Percentiles rank a stretch among this genome's conserved stretches.
Evolutionary conservation across 768 basidiomycete species (phyloP).

Genomic region (Mycena galericulata): DNA sequence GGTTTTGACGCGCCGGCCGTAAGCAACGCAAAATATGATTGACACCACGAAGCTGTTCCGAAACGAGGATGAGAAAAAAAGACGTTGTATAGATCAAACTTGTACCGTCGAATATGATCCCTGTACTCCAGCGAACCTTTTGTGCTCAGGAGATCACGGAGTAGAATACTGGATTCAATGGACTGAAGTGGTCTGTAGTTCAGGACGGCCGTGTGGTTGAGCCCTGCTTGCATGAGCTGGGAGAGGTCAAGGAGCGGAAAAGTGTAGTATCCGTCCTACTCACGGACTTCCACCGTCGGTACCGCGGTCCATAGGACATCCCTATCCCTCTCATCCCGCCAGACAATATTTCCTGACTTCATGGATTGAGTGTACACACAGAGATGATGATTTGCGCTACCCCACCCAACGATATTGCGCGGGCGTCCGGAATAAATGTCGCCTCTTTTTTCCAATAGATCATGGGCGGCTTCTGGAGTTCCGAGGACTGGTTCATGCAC

Average conservation of each 20-base stretch:
- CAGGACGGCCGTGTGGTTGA: slow-evolving; percentile 18
- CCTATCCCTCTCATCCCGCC: slow-evolving; percentile 47
- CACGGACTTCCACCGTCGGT: slow-evolving; percentile 50
- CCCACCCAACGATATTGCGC: slow-evolving; percentile 46
- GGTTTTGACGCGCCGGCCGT: background rate
- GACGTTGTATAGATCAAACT: background rate
- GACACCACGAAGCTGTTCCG: slow-evolving; percentile 1
- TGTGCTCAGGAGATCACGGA: slow-evolving; percentile 15
- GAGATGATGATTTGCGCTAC: background rate
- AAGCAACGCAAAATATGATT: slow-evolving; percentile 3
- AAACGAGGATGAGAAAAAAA: background rate
- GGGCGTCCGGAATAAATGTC: slow-evolving; percentile 51
- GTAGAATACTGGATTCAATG: slow-evolving; percentile 21
- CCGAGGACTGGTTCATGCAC: slow-evolving; percentile 39
- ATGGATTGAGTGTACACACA: background rate
- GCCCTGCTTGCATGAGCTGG: slow-evolving; percentile 15
- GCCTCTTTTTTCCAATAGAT: slow-evolving; percentile 48
- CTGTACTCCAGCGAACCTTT: background rate
- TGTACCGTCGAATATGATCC: slow-evolving; percentile 9
- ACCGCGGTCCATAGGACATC: slow-evolving; percentile 47
- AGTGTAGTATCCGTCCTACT: slow-evolving; percentile 7
- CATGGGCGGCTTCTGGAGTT: slow-evolving; percentile 44
- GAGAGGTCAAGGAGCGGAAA: background rate
- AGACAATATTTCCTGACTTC: slow-evolving; percentile 46
- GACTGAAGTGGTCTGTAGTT: slow-evolving; percentile 28